Percentiles rank a stretch among this genome's conserved stretches.
Evolutionary conservation across 164 flowering plant species (phyloP).

Genomic region (Magnolia officinalis): DNA sequence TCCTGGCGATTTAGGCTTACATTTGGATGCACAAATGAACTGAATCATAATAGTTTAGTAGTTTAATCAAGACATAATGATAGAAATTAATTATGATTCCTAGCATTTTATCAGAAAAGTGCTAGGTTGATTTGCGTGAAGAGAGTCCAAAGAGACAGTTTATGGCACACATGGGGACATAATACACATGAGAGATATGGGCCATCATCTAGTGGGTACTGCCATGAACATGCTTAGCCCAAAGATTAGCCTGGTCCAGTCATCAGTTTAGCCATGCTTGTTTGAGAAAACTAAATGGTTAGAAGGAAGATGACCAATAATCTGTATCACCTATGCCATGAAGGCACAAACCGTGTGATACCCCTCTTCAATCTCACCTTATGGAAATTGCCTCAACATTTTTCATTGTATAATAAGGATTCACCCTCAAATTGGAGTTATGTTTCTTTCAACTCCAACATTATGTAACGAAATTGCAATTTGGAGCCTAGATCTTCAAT

Average conservation of each 20-base stretch:
- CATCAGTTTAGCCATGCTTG: background rate
- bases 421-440: background rate
- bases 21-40: background rate
- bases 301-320: background rate
- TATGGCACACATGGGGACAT: background rate
- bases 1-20: background rate
- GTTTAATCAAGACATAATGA: background rate
- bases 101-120: background rate
- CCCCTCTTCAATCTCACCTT: background rate
- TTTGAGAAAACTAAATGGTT: background rate
- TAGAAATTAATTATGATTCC: background rate
- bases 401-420: too few species aligned
- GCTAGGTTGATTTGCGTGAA: background rate
- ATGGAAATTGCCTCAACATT: background rate
- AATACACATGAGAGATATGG: background rate
- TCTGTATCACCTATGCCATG: background rate
- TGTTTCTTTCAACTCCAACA: background rate
- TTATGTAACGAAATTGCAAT: background rate
- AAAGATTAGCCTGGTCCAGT: background rate
- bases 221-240: too few species aligned
- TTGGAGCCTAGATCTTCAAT: conserved; percentile 32
- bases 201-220: background rate
- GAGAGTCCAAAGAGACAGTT: background rate
- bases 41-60: background rate
- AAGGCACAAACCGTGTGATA: background rate